These are phyloP conservation scores for Tolypocladium album DNA, from an alignment of 2,329 filamentous ascomycete species.

Conservation along the genomic window DNA sequence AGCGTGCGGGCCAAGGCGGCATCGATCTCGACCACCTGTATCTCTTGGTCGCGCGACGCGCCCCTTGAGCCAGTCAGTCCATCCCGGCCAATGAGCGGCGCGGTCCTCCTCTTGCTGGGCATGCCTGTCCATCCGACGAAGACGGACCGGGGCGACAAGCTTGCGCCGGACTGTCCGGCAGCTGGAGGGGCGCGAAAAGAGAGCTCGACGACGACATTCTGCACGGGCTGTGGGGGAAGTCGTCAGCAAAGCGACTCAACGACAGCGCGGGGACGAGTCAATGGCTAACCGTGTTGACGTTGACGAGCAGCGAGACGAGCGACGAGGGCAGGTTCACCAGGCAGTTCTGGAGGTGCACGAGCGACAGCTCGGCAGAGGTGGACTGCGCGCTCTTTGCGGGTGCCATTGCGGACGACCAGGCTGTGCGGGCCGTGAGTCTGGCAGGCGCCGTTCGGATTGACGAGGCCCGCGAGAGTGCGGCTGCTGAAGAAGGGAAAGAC, in stretches of 20 bases:
- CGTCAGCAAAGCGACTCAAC: conserved; percentile 5
- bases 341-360: conserved; percentile 86
- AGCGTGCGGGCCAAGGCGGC: conserved; percentile 69
- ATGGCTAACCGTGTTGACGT: conserved; percentile 70
- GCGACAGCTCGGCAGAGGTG: conserved; percentile 69
- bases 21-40: conserved; percentile 75
- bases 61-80: conserved; percentile 52
- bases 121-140: conserved; percentile 97
- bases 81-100: conserved; percentile 63
- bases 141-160: conserved; percentile 53
- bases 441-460: neutral
- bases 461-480: neutral
- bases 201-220: conserved; percentile 94
- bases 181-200: conserved; percentile 51
- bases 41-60: conserved; percentile 61
- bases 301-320: conserved; percentile 74
- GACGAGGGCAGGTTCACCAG: conserved; percentile 84
- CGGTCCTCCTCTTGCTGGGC: conserved; percentile 78
- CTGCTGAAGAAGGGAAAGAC: neutral
- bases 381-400: conserved; percentile 46
- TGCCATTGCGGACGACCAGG: conserved; percentile 25
- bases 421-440: neutral
- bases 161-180: conserved; percentile 30
- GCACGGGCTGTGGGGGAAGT: conserved; percentile 54
- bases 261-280: neutral